These are phyloP conservation scores for Ceratocystis colombiana DNA, from an alignment of 2,329 filamentous ascomycete genomes.

Conservation along the genomic window DNA sequence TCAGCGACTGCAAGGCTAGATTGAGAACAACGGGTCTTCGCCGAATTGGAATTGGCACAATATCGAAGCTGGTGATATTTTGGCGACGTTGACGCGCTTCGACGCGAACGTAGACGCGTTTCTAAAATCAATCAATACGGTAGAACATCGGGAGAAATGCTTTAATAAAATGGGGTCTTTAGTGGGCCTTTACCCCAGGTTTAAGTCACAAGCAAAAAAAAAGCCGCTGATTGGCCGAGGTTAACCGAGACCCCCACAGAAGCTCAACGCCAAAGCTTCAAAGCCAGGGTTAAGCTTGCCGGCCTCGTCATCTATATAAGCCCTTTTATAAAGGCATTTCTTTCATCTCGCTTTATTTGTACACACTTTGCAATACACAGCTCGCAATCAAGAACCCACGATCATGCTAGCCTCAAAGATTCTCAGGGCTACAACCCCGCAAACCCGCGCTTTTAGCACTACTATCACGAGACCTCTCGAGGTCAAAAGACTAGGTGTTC, in stretches of 20 bases:
- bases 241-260: slow-evolving; percentile 33
- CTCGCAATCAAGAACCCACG: neutral
- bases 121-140: slow-evolving; percentile 22
- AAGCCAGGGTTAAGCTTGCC: neutral
- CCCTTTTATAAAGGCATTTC: neutral
- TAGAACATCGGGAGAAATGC: neutral
- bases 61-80: too few species aligned
- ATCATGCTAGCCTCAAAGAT: neutral
- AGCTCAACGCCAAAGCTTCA: slow-evolving; percentile 29
- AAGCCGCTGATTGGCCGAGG: slow-evolving; percentile 34
- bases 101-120: slow-evolving; percentile 28
- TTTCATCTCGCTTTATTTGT: too few species aligned
- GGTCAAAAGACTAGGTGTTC: slow-evolving; percentile 79
- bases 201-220: slow-evolving; percentile 6
- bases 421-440: neutral
- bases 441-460: slow-evolving; percentile 56
- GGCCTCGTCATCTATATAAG: neutral
- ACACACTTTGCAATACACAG: neutral
- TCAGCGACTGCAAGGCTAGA: neutral
- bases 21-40: neutral
- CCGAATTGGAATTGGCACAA: too few species aligned
- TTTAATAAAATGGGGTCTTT: neutral
- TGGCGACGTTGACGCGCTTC: neutral
- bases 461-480: slow-evolving; percentile 49
- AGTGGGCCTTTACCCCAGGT: slow-evolving; percentile 14